phyloP scores from a whole-genome alignment of 1,284 basidiomycete genomes.

The Ceratobasidium sp. region DNA sequence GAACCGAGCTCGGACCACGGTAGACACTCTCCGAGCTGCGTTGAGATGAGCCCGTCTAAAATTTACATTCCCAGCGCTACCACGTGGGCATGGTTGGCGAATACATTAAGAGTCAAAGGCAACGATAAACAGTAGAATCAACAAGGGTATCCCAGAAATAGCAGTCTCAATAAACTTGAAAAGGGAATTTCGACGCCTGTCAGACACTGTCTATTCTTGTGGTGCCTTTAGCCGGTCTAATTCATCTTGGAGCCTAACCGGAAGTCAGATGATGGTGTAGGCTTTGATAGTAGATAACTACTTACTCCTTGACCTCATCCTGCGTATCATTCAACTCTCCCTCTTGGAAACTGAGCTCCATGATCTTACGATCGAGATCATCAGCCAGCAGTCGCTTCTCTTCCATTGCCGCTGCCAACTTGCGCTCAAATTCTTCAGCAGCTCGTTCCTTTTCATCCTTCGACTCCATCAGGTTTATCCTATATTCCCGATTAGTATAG shows the following conservation, averaged over 20 bases:
- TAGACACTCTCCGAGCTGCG: neutral
- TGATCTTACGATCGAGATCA: constrained; percentile 71
- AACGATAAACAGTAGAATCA: neutral
- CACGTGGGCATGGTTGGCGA: constrained; percentile 15
- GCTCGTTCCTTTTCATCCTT: constrained; percentile 36
- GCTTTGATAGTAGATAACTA: constrained; percentile 50
- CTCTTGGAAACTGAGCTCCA: constrained; percentile 82
- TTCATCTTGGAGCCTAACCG: constrained; percentile 39
- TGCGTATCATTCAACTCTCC: constrained; percentile 77
- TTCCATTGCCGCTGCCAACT: constrained; percentile 65
- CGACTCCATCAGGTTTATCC: constrained; percentile 35
- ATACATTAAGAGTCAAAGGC: constrained; percentile 22
- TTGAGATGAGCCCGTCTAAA: constrained; percentile 23
- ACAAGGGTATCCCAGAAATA: constrained; percentile 30
- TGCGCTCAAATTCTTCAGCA: constrained; percentile 64
- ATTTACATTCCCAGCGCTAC: constrained; percentile 38
- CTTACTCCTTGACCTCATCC: constrained; percentile 81
- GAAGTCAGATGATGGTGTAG: neutral
- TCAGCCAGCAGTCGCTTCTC: constrained; percentile 68
- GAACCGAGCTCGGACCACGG: neutral
- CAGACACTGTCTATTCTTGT: neutral
- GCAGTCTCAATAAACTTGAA: neutral
- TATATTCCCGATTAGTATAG: constrained; percentile 5
- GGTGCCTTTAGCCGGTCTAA: constrained; percentile 32
- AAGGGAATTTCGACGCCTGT: neutral